Conservation (phyloP, 202 grass and related monocot genomes). For the Schoenoplectus triqueter region DNA sequence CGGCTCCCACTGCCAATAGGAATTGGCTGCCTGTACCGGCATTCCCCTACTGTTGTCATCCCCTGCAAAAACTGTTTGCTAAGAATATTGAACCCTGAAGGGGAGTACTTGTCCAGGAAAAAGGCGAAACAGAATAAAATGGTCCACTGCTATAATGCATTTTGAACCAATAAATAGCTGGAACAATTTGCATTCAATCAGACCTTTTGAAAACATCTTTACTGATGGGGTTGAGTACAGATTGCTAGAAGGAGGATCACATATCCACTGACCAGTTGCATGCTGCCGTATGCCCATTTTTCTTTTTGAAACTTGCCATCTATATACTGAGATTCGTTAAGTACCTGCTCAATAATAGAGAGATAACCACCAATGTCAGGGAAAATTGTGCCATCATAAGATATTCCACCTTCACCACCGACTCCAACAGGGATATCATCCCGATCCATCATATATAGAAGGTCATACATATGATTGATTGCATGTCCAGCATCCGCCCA, state of each 20-base stretch:
- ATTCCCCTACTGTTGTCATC: slow-evolving; percentile 61
- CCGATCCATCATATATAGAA: slow-evolving; percentile 75
- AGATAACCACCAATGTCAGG: slow-evolving; percentile 47
- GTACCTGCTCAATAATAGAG: slow-evolving; percentile 26
- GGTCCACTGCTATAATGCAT: not conserved
- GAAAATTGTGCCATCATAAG: slow-evolving; percentile 49
- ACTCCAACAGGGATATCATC: slow-evolving; percentile 65
- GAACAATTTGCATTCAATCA: too few species aligned
- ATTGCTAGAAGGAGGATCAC: not conserved
- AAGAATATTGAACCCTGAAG: slow-evolving; percentile 1
- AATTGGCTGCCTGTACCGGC: slow-evolving; percentile 63
- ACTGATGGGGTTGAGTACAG: too few species aligned
- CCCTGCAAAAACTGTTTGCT: slow-evolving; percentile 45
- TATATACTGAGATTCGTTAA: not conserved
- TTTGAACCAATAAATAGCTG: not conserved
- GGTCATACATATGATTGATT: slow-evolving; percentile 64
- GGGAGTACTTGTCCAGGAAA: not conserved
- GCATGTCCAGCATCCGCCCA: slow-evolving; percentile 63
- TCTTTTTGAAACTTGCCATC: slow-evolving; percentile 1
- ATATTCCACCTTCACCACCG: slow-evolving; percentile 69
- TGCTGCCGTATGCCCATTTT: not conserved
- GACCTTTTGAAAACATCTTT: too few species aligned
- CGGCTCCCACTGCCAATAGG: slow-evolving; percentile 46
- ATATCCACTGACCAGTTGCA: not conserved
- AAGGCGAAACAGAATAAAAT: not conserved